Evolutionary conservation across 2,329 filamentous ascomycete genomes (phyloP), one percentile per base, ranked within the genome.

Genomic region (Pestalotiopsis sp.): DNA sequence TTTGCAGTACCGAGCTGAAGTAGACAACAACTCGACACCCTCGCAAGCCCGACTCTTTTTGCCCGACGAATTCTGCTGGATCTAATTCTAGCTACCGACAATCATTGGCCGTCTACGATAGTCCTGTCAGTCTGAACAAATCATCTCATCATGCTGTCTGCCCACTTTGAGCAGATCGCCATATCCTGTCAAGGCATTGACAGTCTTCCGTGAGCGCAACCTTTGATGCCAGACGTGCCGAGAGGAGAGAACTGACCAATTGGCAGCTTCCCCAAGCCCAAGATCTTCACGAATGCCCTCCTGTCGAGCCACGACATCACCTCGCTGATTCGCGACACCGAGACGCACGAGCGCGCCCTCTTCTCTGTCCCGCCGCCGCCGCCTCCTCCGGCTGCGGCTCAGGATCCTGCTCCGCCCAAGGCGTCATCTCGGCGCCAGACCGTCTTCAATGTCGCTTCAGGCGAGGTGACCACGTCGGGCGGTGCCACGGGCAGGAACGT

Each of bases 241-340:
- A 14, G 23, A 1, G 6, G 25, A 36, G 23, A 71, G 38, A 64
- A 63, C 72, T 64, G 20, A 64, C 57, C 38, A 45, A 14, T 25
- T 17, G 14, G 9, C 36, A 97, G 94, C 41, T 98, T 98, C 75
- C 93, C 93, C 55, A 89, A 89, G 2, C 93, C 95, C n/a, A 97
- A 93, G 76, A 94, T 96, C 76, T 99, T 98, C 82, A 96, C 95
- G 73, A 98, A 97, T 79, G 94, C 96, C 41, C 87, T 99, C 52
- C 90, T 98, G 63, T 91, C 92, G 68, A 91, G 91, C 73, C 91
- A 95, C 80, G 96, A 99, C 80, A 98, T 99, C 74, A 98, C 96
- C 3, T 89, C 93, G 13, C 85, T 99, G 62, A 98, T 99, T 76
- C 93, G 96, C 70, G 96, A 99, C 79, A 98, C 95, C 3, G 96